Conservation (phyloP, 805 yeast species). For the Kuraishia floccosa region DNA sequence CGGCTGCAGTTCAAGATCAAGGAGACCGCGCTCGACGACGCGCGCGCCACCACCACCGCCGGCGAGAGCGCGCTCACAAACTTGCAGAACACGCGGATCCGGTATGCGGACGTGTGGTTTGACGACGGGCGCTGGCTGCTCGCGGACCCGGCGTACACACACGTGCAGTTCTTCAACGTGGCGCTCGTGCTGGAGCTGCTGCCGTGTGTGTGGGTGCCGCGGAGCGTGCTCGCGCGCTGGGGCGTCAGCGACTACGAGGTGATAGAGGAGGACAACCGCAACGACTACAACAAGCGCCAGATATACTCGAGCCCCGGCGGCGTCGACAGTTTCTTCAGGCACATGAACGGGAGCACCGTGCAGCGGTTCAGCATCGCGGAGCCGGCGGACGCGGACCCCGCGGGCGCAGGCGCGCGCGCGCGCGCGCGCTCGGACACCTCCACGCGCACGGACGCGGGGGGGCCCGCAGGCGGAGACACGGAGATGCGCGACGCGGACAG, state of each 20-base stretch:
- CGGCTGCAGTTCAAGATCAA: slow-evolving; percentile 18
- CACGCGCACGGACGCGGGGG: background rate
- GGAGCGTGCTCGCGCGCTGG: slow-evolving; percentile 13
- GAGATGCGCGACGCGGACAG: background rate
- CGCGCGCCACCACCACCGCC: background rate
- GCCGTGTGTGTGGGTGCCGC: slow-evolving; percentile 21
- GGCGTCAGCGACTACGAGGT: slow-evolving; percentile 13
- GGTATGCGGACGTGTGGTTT: slow-evolving; percentile 11
- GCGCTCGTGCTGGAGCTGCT: slow-evolving; percentile 15
- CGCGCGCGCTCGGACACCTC: background rate
- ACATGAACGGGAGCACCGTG: background rate
- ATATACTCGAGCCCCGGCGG: background rate
- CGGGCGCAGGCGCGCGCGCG: background rate
- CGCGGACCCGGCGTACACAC: slow-evolving; percentile 6
- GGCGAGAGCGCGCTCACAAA: no score
- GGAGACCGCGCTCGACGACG: background rate
- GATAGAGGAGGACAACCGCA: slow-evolving; percentile 11
- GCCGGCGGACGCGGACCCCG: background rate
- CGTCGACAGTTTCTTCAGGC: background rate
- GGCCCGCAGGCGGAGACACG: background rate
- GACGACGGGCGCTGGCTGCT: slow-evolving; percentile 14
- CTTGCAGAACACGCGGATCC: no score
- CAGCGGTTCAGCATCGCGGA: background rate
- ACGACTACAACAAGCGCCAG: slow-evolving; percentile 2
- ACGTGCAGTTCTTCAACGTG: slow-evolving; percentile 6